Percentiles rank a stretch among this genome's conserved stretches.
phyloP scores from a whole-genome alignment of 2,329 filamentous ascomycete genomes.

The Penicillium hesseltinei region DNA sequence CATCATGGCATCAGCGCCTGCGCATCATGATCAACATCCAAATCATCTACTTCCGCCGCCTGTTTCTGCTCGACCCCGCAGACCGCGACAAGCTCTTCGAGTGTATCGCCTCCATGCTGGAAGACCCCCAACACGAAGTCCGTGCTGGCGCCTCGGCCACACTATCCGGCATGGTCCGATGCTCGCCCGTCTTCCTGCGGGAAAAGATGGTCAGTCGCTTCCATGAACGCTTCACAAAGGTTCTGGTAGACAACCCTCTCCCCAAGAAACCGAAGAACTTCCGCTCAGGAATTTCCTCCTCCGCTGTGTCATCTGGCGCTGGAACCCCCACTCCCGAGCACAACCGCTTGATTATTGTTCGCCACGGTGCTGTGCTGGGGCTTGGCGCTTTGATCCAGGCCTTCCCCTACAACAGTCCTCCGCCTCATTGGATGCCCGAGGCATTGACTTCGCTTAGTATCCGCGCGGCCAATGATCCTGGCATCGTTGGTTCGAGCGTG shows the following conservation, averaged over 20 bases:
- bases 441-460: slow-evolving; percentile 81
- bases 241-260: slow-evolving; percentile 80
- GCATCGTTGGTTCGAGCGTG: slow-evolving; percentile 91
- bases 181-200: slow-evolving; percentile 78
- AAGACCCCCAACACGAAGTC: slow-evolving; percentile 88
- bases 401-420: slow-evolving; percentile 92
- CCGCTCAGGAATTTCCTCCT: slow-evolving; percentile 37
- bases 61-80: slow-evolving; percentile 75
- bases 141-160: slow-evolving; percentile 90
- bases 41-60: slow-evolving; percentile 93
- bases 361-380: slow-evolving; percentile 89
- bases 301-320: slow-evolving; percentile 44
- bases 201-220: slow-evolving; percentile 73
- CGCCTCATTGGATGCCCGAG: slow-evolving; percentile 90
- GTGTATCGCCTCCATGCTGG: slow-evolving; percentile 93
- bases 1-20: slow-evolving; percentile 93
- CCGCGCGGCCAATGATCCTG: slow-evolving; percentile 81
- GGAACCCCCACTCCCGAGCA: slow-evolving; percentile 52
- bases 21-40: slow-evolving; percentile 97
- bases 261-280: slow-evolving; percentile 61
- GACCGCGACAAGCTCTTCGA: slow-evolving; percentile 81
- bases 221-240: slow-evolving; percentile 73
- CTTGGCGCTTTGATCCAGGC: slow-evolving; percentile 89
- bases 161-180: slow-evolving; percentile 95
- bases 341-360: slow-evolving; percentile 73